Percentiles rank a stretch among this genome's conserved stretches.
These are phyloP conservation scores for Endoconidiophora polonica DNA, from an alignment of 2,329 filamentous ascomycete species.

Conservation along the genomic window DNA sequence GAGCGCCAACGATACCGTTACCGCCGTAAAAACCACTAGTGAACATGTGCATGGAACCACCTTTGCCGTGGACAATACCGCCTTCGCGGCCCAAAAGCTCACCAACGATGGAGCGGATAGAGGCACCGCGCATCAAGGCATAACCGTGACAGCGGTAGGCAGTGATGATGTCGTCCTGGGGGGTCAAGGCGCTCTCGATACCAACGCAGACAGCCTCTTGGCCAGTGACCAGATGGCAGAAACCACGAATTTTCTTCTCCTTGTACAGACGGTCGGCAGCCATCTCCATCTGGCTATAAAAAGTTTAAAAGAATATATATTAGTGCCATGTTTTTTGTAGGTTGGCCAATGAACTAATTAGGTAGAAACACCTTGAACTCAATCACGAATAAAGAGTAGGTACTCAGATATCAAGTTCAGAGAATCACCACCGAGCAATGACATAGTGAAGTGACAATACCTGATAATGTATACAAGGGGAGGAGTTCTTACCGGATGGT, in stretches of 20 bases:
- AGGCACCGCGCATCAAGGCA: conserved; percentile 86
- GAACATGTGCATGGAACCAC: conserved; percentile 99
- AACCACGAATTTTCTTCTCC: conserved; percentile 99
- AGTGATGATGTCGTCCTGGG: conserved; percentile 87
- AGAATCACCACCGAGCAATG: background rate
- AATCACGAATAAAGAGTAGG: too few species aligned
- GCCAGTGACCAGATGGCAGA: conserved; percentile 95
- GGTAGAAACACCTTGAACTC: too few species aligned
- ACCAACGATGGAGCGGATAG: conserved; percentile 83
- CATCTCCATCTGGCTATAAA: conserved; percentile 91
- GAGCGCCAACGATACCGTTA: conserved; percentile 97
- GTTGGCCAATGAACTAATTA: too few species aligned
- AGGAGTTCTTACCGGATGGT: conserved; percentile 54
- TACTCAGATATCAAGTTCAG: too few species aligned
- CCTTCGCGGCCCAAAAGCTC: conserved; percentile 88
- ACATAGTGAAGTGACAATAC: too few species aligned
- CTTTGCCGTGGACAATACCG: conserved; percentile 97
- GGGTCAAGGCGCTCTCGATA: conserved; percentile 89
- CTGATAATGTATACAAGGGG: background rate
- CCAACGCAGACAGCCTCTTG: conserved; percentile 95
- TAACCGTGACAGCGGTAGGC: conserved; percentile 99
- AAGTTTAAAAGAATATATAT: background rate
- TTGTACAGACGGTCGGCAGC: conserved; percentile 97
- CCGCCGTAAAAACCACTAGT: conserved; percentile 93
- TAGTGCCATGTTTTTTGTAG: too few species aligned